Percentiles rank a stretch among this genome's conserved stretches.
Conservation (phyloP, 169 alveolate genomes). For the Miamiensis avidus region DNA sequence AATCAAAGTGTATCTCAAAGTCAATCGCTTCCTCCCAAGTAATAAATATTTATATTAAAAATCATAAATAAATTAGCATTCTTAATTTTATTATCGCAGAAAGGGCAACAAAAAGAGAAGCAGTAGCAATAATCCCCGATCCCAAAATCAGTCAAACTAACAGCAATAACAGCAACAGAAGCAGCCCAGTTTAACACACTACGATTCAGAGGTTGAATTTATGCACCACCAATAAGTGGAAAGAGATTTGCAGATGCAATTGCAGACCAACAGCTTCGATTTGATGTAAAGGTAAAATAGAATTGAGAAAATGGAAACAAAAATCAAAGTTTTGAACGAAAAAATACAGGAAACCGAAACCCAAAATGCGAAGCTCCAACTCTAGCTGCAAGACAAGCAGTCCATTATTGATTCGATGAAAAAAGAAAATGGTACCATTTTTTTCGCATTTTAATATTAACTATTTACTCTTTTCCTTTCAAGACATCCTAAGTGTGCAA, state of each 20-base stretch:
- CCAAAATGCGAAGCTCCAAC: neutral
- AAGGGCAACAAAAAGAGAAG: neutral
- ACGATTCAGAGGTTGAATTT: neutral
- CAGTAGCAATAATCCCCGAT: neutral
- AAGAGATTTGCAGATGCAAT: neutral
- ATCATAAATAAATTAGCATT: too few species aligned
- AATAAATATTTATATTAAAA: too few species aligned
- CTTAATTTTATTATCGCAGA: neutral
- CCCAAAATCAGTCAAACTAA: too few species aligned
- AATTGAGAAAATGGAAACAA: neutral
- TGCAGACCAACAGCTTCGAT: neutral
- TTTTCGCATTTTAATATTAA: too few species aligned
- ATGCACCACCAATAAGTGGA: neutral
- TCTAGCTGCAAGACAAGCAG: neutral
- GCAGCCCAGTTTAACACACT: neutral
- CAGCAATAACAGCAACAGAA: too few species aligned
- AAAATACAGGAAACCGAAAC: neutral
- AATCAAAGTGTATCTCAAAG: neutral
- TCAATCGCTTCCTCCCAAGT: neutral
- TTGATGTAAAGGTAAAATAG: neutral
- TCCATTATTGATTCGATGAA: neutral
- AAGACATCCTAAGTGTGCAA: neutral
- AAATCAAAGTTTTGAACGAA: neutral
- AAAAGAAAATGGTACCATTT: neutral
- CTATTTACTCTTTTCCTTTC: too few species aligned